phyloP scores from a whole-genome alignment of 2,329 filamentous ascomycete species.

The Diaporthe citri region DNA sequence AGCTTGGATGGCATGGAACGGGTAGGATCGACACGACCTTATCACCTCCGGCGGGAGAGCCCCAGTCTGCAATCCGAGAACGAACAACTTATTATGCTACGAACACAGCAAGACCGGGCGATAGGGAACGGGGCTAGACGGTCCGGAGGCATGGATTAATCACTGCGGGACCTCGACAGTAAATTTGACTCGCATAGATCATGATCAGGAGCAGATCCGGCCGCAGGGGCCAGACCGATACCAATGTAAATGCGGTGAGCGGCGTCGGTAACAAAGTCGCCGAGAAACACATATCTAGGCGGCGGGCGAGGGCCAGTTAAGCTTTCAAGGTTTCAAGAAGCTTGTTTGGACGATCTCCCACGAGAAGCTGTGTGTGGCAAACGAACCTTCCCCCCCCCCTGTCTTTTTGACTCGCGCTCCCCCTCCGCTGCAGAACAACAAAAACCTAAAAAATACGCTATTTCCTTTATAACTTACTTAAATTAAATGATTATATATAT shows the following conservation, averaged over 20 bases:
- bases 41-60: too few species aligned
- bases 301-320: background rate
- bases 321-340: slow-evolving; percentile 22
- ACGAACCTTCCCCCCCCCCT: too few species aligned
- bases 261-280: background rate
- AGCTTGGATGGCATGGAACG: slow-evolving; percentile 9
- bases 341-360: slow-evolving; percentile 29
- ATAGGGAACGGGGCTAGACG: background rate
- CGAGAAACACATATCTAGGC: background rate
- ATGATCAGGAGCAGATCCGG: background rate
- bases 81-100: background rate
- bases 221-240: background rate
- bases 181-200: slow-evolving; percentile 2
- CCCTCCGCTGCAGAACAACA: too few species aligned
- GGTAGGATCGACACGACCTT: slow-evolving; percentile 8
- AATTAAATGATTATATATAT: too few species aligned
- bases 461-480: too few species aligned
- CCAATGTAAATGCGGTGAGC: background rate
- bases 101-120: background rate
- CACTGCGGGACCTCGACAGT: background rate
- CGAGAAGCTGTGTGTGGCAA: too few species aligned
- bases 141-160: background rate
- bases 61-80: background rate
- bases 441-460: too few species aligned
- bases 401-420: too few species aligned